Conservation (phyloP, 2,329 filamentous ascomycete species). For the Davidsoniella australis region DNA sequence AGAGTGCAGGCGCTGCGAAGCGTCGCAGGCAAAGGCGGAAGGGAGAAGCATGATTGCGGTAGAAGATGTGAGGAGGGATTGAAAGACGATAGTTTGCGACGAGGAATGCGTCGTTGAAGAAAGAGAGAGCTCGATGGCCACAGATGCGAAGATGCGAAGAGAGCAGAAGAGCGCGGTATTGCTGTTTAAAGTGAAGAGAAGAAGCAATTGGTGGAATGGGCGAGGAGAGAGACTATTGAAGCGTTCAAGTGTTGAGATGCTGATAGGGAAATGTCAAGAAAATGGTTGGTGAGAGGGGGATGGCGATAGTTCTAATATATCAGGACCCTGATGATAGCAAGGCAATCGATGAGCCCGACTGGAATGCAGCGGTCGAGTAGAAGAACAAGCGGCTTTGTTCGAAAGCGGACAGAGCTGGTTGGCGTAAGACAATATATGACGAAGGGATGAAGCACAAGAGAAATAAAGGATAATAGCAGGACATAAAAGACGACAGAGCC, state of each 20-base stretch:
- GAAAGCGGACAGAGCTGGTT: background rate
- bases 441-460: background rate
- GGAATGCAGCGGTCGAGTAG: background rate
- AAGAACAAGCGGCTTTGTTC: background rate
- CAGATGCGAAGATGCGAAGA: too few species aligned
- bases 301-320: constrained; percentile 10
- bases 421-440: background rate
- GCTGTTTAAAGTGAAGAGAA: background rate
- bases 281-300: constrained; percentile 3
- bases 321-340: background rate
- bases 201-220: background rate
- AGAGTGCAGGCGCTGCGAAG: constrained; percentile 32
- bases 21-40: constrained; percentile 40
- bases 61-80: background rate
- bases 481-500: background rate
- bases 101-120: background rate
- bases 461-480: background rate
- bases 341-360: background rate
- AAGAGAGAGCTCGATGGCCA: background rate
- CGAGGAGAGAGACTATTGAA: constrained; percentile 6
- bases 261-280: constrained; percentile 4
- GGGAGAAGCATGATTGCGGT: constrained; percentile 36
- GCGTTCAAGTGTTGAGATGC: background rate
- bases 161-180: too few species aligned
- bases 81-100: background rate